Conservation (phyloP, 768 basidiomycete genomes). For the Tubosaeta sp. region DNA sequence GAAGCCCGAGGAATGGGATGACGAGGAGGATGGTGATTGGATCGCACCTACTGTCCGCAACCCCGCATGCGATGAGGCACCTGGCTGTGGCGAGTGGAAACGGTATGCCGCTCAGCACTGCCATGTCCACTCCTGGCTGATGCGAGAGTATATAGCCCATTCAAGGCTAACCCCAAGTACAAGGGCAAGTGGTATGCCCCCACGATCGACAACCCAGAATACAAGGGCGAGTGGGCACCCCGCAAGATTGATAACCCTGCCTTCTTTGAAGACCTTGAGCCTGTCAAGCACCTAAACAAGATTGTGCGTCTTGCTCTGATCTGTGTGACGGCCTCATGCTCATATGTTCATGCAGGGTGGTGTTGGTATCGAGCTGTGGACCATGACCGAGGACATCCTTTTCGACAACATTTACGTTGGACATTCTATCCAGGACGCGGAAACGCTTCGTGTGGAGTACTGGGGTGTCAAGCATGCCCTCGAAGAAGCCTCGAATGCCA, state of each 20-base stretch:
- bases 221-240: conserved; percentile 94
- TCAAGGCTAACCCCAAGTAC: conserved; percentile 89
- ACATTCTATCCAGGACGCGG: conserved; percentile 83
- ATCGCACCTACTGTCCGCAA: conserved; percentile 85
- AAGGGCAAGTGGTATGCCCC: conserved; percentile 99
- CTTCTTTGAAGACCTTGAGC: conserved; percentile 85
- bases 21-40: conserved; percentile 99
- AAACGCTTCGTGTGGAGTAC: conserved; percentile 79
- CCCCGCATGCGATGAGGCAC: conserved; percentile 83
- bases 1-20: conserved; percentile 99
- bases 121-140: not conserved
- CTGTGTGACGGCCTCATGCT: not conserved
- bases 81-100: conserved; percentile 96
- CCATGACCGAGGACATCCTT: conserved; percentile 95
- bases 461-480: conserved; percentile 86
- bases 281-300: conserved; percentile 77
- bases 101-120: conserved; percentile 37
- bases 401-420: conserved; percentile 95
- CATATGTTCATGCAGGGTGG: conserved; percentile 60
- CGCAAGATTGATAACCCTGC: conserved; percentile 86
- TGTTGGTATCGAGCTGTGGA: conserved; percentile 98
- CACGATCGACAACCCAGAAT: conserved; percentile 93
- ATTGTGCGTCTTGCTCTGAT: conserved; percentile 53
- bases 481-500: conserved; percentile 53
- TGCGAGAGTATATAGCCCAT: conserved; percentile 45